Percentiles rank a stretch among this genome's conserved stretches.
Conservation (phyloP, 2,329 filamentous ascomycete species). For the Diaporthe ilicicola region DNA sequence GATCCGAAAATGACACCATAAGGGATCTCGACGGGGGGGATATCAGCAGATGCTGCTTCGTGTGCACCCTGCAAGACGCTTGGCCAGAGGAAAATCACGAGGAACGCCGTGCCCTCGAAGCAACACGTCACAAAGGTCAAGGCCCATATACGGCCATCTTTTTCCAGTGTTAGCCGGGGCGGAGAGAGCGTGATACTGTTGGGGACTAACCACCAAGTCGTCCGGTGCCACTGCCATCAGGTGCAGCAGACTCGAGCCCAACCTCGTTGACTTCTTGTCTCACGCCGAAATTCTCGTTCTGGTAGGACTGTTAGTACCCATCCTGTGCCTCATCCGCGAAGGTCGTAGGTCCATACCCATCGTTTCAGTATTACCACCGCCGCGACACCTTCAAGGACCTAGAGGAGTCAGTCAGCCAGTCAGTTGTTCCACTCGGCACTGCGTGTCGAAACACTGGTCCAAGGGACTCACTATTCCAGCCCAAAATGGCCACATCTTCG, state of each 20-base stretch:
- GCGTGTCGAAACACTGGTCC: not conserved
- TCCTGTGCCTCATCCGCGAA: too few species aligned
- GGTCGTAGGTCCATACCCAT: slow-evolving; percentile 35
- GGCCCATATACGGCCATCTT: slow-evolving; percentile 41
- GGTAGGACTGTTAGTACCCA: not conserved
- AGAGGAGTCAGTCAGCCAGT: not conserved
- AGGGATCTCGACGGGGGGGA: slow-evolving; percentile 29
- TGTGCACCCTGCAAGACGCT: slow-evolving; percentile 43
- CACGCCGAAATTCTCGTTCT: slow-evolving; percentile 34
- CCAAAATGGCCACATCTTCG: slow-evolving; percentile 60
- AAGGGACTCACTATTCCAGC: slow-evolving; percentile 45
- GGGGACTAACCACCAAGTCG: slow-evolving; percentile 26
- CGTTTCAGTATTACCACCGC: slow-evolving; percentile 42
- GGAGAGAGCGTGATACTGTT: not conserved
- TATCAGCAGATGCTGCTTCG: not conserved
- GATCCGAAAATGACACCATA: slow-evolving; percentile 60
- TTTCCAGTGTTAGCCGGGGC: slow-evolving; percentile 2
- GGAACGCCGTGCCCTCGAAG: slow-evolving; percentile 46
- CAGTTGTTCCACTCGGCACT: not conserved
- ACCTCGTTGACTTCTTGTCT: not conserved
- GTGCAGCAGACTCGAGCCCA: not conserved
- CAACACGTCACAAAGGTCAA: slow-evolving; percentile 45
- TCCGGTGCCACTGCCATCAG: not conserved
- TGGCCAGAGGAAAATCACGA: slow-evolving; percentile 46
- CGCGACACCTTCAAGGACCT: slow-evolving; percentile 40